Evolutionary conservation across 2,329 filamentous ascomycete genomes (phyloP).

Genomic region (Allantophomopsis lycopodina): DNA sequence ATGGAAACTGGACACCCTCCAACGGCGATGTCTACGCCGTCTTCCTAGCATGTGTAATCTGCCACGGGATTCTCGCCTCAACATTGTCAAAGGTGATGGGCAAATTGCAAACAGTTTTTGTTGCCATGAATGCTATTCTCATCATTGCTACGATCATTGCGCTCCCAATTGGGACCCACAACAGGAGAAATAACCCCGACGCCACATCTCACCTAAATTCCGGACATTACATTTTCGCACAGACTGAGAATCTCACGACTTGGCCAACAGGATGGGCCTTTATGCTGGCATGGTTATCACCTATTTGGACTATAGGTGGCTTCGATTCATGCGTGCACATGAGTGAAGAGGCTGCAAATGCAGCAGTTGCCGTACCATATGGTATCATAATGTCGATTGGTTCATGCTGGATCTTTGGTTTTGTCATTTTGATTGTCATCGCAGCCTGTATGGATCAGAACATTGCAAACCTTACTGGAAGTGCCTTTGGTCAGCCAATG

Average conservation of each 20-base stretch:
- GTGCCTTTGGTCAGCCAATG: constrained; percentile 39
- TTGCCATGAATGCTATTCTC: constrained; percentile 39
- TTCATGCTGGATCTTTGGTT: constrained; percentile 40
- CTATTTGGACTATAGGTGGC: constrained; percentile 46
- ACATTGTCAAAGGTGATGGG: constrained; percentile 41
- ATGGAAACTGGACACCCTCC: constrained; percentile 39
- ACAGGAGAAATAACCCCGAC: not conserved
- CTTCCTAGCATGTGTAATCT: constrained; percentile 36
- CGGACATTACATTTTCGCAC: constrained; percentile 36
- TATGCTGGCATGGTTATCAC: constrained; percentile 44
- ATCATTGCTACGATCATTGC: constrained; percentile 41
- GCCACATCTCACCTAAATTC: constrained; percentile 16
- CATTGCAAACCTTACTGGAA: constrained; percentile 30
- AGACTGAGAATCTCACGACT: constrained; percentile 40
- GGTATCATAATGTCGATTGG: constrained; percentile 45
- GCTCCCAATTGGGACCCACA: constrained; percentile 30
- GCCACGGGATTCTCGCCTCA: constrained; percentile 38
- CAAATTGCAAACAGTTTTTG: constrained; percentile 40
- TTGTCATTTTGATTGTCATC: constrained; percentile 40
- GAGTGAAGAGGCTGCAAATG: constrained; percentile 46
- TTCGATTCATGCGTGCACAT: constrained; percentile 47
- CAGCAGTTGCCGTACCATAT: constrained; percentile 41
- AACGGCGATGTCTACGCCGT: constrained; percentile 42
- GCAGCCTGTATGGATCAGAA: constrained; percentile 41
- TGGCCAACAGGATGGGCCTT: constrained; percentile 45